These are phyloP conservation scores for Schwanniomyces polymorphus DNA, from an alignment of 805 yeast species.

Conservation along the genomic window DNA sequence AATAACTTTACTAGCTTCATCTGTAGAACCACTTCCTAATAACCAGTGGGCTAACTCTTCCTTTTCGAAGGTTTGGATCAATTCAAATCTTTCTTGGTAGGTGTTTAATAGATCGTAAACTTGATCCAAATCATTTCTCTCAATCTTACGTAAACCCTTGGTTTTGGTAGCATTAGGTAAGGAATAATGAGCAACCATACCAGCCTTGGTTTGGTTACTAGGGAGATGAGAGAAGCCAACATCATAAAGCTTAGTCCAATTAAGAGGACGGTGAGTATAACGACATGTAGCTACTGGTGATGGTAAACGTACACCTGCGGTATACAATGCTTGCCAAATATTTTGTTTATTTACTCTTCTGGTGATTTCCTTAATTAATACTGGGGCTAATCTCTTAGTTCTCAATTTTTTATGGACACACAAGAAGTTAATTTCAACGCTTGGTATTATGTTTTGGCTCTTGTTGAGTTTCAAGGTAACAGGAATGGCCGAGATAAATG, in stretches of 20 bases:
- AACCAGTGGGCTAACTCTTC: slow-evolving; percentile 84
- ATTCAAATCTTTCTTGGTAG: slow-evolving; percentile 70
- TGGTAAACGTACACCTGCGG: slow-evolving; percentile 90
- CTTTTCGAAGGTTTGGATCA: slow-evolving; percentile 66
- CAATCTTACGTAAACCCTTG: slow-evolving; percentile 59
- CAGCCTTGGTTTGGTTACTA: slow-evolving; percentile 59
- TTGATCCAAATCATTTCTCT: slow-evolving; percentile 59
- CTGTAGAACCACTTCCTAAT: slow-evolving; percentile 43
- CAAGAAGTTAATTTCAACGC: slow-evolving; percentile 90
- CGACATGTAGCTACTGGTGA: slow-evolving; percentile 89
- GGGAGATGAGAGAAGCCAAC: slow-evolving; percentile 90
- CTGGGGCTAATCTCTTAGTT: slow-evolving; percentile 92
- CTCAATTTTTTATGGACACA: slow-evolving; percentile 93
- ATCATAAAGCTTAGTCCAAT: slow-evolving; percentile 86
- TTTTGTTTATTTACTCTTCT: slow-evolving; percentile 81
- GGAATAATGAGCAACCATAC: slow-evolving; percentile 62
- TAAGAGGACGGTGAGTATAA: slow-evolving; percentile 89
- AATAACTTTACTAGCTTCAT: slow-evolving; percentile 52
- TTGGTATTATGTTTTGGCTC: slow-evolving; percentile 43
- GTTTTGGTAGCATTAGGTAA: slow-evolving; percentile 52
- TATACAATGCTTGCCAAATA: slow-evolving; percentile 95
- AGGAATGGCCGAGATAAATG: slow-evolving; percentile 92
- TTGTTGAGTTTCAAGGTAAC: slow-evolving; percentile 61
- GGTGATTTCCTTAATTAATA: slow-evolving; percentile 90
- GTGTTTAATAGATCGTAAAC: slow-evolving; percentile 57